A percentile compares a stretch with the other conserved stretches of the same genome.
phyloP scores from a whole-genome alignment of 2,329 filamentous ascomycete genomes.

The Alternaria ventricosa region DNA sequence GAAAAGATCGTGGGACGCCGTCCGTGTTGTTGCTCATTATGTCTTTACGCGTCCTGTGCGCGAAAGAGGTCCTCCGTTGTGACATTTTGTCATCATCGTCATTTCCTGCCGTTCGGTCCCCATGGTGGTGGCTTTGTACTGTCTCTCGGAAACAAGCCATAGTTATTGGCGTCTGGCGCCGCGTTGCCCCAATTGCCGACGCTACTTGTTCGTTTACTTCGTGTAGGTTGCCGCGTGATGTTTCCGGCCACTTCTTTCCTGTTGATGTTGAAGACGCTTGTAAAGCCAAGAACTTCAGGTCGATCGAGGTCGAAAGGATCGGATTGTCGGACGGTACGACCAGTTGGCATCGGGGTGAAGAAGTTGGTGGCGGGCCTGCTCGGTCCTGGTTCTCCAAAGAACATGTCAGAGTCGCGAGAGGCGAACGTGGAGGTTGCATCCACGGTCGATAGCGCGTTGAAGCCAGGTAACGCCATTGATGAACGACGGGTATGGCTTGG shows the following conservation, averaged over 20 bases:
- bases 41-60: slow-evolving; percentile 11
- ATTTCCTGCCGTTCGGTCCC: slow-evolving; percentile 26
- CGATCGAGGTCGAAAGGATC: slow-evolving; percentile 52
- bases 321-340: slow-evolving; percentile 44
- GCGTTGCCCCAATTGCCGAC: slow-evolving; percentile 37
- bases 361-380: slow-evolving; percentile 39
- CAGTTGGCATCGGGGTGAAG: slow-evolving; percentile 25
- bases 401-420: slow-evolving; percentile 35
- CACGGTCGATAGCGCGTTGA: slow-evolving; percentile 16
- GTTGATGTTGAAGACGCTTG: slow-evolving; percentile 33
- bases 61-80: not conserved
- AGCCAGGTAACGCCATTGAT: slow-evolving; percentile 28
- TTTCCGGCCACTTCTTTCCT: slow-evolving; percentile 37
- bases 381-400: slow-evolving; percentile 46
- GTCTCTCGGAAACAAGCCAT: slow-evolving; percentile 26
- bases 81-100: slow-evolving; percentile 12
- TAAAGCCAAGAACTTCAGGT: slow-evolving; percentile 48
- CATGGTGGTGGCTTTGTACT: slow-evolving; percentile 23
- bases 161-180: slow-evolving; percentile 1
- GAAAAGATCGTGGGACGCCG: slow-evolving; percentile 6
- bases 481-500: slow-evolving; percentile 29
- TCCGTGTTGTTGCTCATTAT: slow-evolving; percentile 1
- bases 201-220: slow-evolving; percentile 36
- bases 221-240: slow-evolving; percentile 36
- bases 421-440: slow-evolving; percentile 30